Evolutionary conservation across 140 eudicot species (phyloP).

Genomic region (Ambrosia hybrid): DNA sequence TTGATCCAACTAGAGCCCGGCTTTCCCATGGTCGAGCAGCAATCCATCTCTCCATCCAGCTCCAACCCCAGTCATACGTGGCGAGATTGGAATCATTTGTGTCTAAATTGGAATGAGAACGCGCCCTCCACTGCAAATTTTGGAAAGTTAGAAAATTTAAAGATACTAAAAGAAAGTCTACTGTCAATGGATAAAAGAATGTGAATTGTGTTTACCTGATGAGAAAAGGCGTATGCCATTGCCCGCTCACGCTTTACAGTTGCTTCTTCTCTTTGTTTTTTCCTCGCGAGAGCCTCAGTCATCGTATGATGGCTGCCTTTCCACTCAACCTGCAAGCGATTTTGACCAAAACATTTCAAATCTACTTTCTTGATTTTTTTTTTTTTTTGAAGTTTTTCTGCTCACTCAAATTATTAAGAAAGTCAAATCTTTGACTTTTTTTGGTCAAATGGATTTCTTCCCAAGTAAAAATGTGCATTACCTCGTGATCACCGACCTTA

Average conservation of each 20-base stretch:
- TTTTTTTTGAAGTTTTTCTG: background rate
- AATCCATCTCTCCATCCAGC: conserved; percentile 96
- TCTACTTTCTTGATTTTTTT: background rate
- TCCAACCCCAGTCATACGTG: conserved; percentile 93
- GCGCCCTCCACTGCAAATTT: conserved; percentile 83
- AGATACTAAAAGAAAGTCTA: background rate
- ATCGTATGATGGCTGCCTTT: conserved; percentile 66
- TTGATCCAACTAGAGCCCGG: conserved; percentile 46
- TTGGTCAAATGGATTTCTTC: background rate
- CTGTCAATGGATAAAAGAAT: background rate
- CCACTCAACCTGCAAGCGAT: conserved; percentile 73
- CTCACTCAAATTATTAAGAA: conserved; percentile 4
- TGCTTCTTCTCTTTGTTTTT: conserved; percentile 88
- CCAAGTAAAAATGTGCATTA: conserved; percentile 19
- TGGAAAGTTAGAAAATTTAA: background rate
- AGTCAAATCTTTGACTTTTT: background rate
- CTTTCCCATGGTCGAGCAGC: conserved; percentile 97
- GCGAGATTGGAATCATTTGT: conserved; percentile 43
- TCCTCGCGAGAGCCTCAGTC: conserved; percentile 68
- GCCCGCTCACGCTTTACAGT: conserved; percentile 87
- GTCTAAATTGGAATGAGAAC: conserved; percentile 48
- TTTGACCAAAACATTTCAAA: conserved; percentile 17
- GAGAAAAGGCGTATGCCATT: conserved; percentile 94
- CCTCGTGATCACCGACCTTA: conserved; percentile 66
- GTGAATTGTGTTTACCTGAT: conserved; percentile 55